Evolutionary conservation across 108 stramenopile species (phyloP).

Genomic region (Thalassiosira profunda): DNA sequence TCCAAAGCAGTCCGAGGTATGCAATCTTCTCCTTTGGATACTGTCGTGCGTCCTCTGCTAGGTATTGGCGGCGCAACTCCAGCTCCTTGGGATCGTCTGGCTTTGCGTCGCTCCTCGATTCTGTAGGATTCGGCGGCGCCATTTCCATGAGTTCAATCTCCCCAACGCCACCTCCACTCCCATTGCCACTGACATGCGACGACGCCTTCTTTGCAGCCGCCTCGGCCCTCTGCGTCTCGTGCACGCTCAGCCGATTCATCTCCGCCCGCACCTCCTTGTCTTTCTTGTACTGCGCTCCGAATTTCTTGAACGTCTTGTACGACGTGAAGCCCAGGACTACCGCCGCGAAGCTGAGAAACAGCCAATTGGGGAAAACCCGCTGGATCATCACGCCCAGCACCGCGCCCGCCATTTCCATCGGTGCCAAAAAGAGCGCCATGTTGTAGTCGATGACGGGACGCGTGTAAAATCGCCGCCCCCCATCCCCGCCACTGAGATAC

Average conservation of each 20-base stretch:
- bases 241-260: neutral
- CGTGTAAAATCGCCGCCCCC: constrained; percentile 49
- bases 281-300: constrained; percentile 36
- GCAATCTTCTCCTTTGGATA: constrained; percentile 65
- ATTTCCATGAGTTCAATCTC: constrained; percentile 2
- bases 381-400: constrained; percentile 70
- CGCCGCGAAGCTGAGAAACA: constrained; percentile 57
- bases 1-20: constrained; percentile 53
- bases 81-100: constrained; percentile 32
- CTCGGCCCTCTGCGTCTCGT: constrained; percentile 1
- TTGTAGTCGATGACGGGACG: constrained; percentile 79
- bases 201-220: constrained; percentile 4
- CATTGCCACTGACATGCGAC: neutral
- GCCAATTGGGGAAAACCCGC: constrained; percentile 65
- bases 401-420: constrained; percentile 82
- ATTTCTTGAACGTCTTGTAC: constrained; percentile 65
- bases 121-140: too few relatives aligned
- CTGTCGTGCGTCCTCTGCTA: constrained; percentile 61
- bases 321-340: constrained; percentile 60
- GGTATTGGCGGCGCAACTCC: constrained; percentile 30
- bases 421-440: constrained; percentile 70
- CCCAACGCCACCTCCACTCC: constrained; percentile 6
- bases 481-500: constrained; percentile 33
- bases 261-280: constrained; percentile 30
- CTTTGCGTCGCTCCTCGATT: too few relatives aligned